phyloP scores from a whole-genome alignment of 2,329 filamentous ascomycete species.

The Pyrenophora seminiperda region DNA sequence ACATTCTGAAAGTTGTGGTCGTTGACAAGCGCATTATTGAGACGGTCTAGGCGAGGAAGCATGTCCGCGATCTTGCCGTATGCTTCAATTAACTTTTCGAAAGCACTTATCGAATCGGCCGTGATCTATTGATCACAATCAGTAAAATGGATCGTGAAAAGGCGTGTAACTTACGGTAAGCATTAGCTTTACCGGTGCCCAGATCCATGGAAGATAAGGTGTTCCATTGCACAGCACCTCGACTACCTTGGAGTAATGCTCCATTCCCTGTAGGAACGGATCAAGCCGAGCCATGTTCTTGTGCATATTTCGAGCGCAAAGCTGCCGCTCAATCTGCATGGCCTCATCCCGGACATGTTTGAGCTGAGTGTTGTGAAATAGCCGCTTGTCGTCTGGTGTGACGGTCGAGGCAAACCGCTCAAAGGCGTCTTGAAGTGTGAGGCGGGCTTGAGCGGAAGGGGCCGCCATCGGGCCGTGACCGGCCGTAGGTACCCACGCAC shows the following conservation, averaged over 20 bases:
- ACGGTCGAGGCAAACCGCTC: slow-evolving; percentile 18
- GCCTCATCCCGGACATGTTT: slow-evolving; percentile 43
- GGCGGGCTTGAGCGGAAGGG: slow-evolving; percentile 9
- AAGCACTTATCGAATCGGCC: neutral
- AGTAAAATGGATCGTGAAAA: neutral
- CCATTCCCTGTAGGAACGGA: slow-evolving; percentile 50
- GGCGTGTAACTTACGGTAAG: slow-evolving; percentile 2
- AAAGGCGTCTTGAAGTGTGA: slow-evolving; percentile 16
- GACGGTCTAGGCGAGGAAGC: neutral
- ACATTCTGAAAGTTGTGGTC: slow-evolving; percentile 1
- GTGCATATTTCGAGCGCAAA: slow-evolving; percentile 46
- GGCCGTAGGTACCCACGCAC: no score
- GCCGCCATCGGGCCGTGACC: slow-evolving; percentile 4
- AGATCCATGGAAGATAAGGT: slow-evolving; percentile 53
- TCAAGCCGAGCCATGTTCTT: slow-evolving; percentile 52
- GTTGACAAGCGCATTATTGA: neutral
- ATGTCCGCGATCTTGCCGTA: slow-evolving; percentile 5
- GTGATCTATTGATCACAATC: neutral
- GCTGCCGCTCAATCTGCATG: slow-evolving; percentile 47
- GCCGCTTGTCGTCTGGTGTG: slow-evolving; percentile 8
- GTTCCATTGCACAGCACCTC: slow-evolving; percentile 56
- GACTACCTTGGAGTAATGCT: slow-evolving; percentile 38
- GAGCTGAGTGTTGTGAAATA: slow-evolving; percentile 35
- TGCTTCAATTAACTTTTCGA: slow-evolving; percentile 1
- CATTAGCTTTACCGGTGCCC: slow-evolving; percentile 39